Evolutionary conservation across 306 rosid species (phyloP).

Genomic region (Quercus variabilis): DNA sequence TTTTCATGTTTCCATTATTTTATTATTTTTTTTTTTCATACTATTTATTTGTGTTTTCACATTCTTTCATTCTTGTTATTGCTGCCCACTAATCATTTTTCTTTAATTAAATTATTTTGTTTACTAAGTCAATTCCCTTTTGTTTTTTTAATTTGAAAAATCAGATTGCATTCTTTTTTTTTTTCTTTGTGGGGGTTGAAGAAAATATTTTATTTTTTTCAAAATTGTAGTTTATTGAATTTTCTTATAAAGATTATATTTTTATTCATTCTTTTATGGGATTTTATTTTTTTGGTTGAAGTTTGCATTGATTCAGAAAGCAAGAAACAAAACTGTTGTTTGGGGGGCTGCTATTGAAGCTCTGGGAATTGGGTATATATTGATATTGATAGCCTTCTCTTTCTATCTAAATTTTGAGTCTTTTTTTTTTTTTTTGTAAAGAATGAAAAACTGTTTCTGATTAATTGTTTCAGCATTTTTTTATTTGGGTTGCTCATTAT

Average conservation of each 20-base stretch:
- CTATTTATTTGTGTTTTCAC: conserved; percentile 1
- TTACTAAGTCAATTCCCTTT: conserved; percentile 54
- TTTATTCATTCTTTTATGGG: conserved; percentile 1
- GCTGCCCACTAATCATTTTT: conserved; percentile 19
- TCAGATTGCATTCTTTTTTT: conserved; percentile 1
- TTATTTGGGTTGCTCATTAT: conserved; percentile 10
- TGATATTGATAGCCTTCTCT: conserved; percentile 23
- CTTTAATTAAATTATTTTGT: conserved; percentile 23
- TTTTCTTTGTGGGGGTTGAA: conserved; percentile 29
- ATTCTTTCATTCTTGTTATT: conserved; percentile 29
- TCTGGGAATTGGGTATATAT: conserved; percentile 35
- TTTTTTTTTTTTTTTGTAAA: conserved; percentile 1
- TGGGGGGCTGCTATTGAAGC: conserved; percentile 18
- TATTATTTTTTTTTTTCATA: conserved; percentile 3
- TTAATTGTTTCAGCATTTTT: conserved; percentile 11
- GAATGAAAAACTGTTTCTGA: neutral
- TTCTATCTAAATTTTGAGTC: conserved; percentile 4
- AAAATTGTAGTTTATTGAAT: conserved; percentile 37
- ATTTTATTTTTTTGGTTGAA: conserved; percentile 20
- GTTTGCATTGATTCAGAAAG: conserved; percentile 30
- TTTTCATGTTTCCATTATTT: neutral
- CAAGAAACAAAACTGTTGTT: conserved; percentile 26
- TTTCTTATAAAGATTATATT: conserved; percentile 25
- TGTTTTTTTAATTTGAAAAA: neutral
- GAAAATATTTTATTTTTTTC: conserved; percentile 15